phyloP scores from a whole-genome alignment of 2,329 filamentous ascomycete genomes.

The Paecilomyces niveus region DNA sequence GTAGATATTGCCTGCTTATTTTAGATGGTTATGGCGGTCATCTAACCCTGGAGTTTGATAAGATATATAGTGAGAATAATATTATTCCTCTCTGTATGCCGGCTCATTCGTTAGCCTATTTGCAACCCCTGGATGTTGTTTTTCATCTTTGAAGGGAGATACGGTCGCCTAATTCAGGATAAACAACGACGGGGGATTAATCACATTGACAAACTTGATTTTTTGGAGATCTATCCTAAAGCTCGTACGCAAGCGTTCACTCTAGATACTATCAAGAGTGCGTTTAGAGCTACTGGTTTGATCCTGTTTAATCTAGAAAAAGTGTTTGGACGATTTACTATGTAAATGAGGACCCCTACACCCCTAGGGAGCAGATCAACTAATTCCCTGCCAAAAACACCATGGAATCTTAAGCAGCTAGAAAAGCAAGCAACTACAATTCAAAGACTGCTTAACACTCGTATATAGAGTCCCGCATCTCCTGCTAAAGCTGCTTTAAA shows the following conservation, averaged over 20 bases:
- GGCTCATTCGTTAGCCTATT: background rate
- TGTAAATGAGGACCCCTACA: background rate
- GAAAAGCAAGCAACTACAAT: too few species aligned
- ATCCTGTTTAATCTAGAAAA: background rate
- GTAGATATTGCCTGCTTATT: background rate
- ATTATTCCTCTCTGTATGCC: conserved; percentile 7
- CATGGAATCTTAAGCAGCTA: too few species aligned
- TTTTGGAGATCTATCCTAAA: background rate
- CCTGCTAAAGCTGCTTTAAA: too few species aligned
- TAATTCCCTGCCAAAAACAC: too few species aligned
- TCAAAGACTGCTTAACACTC: too few species aligned
- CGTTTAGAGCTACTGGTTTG: background rate
- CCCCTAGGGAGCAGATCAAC: background rate
- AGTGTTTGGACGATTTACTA: background rate
- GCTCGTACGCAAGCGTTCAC: background rate
- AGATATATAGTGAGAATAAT: conserved; percentile 3
- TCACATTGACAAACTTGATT: background rate
- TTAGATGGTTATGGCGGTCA: background rate
- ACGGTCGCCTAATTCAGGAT: background rate
- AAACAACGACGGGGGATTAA: background rate
- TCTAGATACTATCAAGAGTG: background rate
- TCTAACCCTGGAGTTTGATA: conserved; percentile 2
- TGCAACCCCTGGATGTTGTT: background rate
- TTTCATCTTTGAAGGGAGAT: background rate
- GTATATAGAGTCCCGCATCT: too few species aligned